Conservation (phyloP, 2,329 filamentous ascomycete genomes). For the Diplodia corticola region DNA sequence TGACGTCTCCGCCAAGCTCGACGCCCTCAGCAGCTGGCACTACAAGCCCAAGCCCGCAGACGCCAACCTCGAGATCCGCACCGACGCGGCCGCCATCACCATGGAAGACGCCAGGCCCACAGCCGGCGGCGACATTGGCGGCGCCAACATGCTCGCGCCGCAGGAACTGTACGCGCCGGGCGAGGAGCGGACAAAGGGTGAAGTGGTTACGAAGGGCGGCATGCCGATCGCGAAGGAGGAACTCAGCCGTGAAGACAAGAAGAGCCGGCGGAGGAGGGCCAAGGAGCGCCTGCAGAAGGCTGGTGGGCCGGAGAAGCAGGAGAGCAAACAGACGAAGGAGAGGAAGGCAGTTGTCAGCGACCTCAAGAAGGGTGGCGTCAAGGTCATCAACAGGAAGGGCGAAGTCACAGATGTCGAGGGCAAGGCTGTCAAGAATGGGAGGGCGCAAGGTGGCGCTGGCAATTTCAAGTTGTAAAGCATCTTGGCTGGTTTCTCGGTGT, state of each 20-base stretch:
- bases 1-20: conserved; percentile 75
- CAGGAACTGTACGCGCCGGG: conserved; percentile 91
- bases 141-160: conserved; percentile 76
- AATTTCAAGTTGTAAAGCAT: conserved; percentile 35
- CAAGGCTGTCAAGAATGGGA: conserved; percentile 59
- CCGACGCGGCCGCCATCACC: conserved; percentile 84
- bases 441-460: conserved; percentile 31
- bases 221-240: conserved; percentile 79
- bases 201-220: conserved; percentile 76
- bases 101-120: conserved; percentile 96
- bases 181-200: conserved; percentile 65
- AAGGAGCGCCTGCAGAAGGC: conserved; percentile 82
- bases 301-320: conserved; percentile 44
- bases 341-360: conserved; percentile 63
- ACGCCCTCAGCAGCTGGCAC: conserved; percentile 89
- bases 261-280: conserved; percentile 71
- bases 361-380: conserved; percentile 82
- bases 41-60: conserved; percentile 87
- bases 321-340: conserved; percentile 61
- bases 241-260: conserved; percentile 83
- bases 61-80: conserved; percentile 79
- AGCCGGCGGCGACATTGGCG: conserved; percentile 71
- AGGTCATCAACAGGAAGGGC: conserved; percentile 87
- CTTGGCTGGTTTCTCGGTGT: neutral
- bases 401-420: conserved; percentile 82